Percentiles rank a stretch among this genome's conserved stretches.
These are phyloP conservation scores for Willaertia magna DNA, from an alignment of 208 protist genomes.

Conservation along the genomic window DNA sequence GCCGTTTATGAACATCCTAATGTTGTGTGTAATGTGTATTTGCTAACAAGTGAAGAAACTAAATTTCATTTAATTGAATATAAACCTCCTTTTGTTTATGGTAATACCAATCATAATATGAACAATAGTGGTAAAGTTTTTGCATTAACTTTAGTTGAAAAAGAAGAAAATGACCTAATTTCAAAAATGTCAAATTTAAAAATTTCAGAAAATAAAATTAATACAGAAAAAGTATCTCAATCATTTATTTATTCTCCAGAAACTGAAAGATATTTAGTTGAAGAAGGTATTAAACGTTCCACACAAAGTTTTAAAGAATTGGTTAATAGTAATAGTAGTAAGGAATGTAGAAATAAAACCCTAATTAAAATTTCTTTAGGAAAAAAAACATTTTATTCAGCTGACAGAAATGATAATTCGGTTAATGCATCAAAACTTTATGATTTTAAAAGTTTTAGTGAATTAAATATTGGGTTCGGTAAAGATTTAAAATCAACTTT, in stretches of 20 bases:
- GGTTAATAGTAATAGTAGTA: not conserved
- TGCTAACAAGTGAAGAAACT: not conserved
- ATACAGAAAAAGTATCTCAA: not conserved
- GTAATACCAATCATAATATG: too few relatives aligned
- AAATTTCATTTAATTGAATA: not conserved
- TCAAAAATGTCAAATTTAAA: too few relatives aligned
- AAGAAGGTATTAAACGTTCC: not conserved
- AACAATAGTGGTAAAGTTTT: too few relatives aligned
- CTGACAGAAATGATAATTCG: not conserved
- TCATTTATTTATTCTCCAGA: too few relatives aligned
- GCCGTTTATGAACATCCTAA: not conserved
- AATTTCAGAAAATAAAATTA: too few relatives aligned
- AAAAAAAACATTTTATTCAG: not conserved
- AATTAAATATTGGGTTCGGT: not conserved
- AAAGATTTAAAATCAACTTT: not conserved
- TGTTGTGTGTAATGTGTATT: not conserved
- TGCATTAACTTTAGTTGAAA: too few relatives aligned
- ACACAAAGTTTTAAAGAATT: not conserved
- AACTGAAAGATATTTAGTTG: not conserved
- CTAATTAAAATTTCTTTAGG: not conserved
- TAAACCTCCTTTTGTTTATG: too few relatives aligned
- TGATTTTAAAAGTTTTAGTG: not conserved
- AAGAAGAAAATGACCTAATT: too few relatives aligned
- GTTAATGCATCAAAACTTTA: not conserved
- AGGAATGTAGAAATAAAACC: too few relatives aligned